These are phyloP conservation scores for Yarrowia sp. DNA, from an alignment of 805 yeast species.

Conservation along the genomic window DNA sequence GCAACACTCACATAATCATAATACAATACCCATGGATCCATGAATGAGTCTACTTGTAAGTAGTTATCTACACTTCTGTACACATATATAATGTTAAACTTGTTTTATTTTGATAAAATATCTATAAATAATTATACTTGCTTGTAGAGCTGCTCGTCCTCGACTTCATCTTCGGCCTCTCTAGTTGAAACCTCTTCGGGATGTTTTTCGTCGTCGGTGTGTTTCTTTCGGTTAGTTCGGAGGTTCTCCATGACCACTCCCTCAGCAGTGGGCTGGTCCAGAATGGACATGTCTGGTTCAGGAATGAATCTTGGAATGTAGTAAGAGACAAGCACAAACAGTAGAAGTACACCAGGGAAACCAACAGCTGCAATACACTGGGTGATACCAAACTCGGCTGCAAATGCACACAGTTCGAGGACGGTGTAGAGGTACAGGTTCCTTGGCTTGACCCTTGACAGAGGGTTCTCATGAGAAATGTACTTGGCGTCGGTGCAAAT, in stretches of 20 bases:
- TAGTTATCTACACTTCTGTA: too few species aligned
- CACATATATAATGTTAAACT: too few species aligned
- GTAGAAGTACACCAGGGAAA: slow-evolving; percentile 82
- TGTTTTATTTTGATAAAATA: background rate
- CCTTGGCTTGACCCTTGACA: slow-evolving; percentile 49
- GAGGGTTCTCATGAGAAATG: slow-evolving; percentile 50
- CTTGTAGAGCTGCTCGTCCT: background rate
- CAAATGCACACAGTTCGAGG: slow-evolving; percentile 71
- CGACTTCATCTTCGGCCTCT: background rate
- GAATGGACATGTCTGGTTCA: slow-evolving; percentile 59
- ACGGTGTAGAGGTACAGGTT: slow-evolving; percentile 60
- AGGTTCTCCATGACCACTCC: slow-evolving; percentile 51
- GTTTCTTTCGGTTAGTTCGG: slow-evolving; percentile 18
- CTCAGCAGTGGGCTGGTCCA: slow-evolving; percentile 66
- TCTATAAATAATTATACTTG: slow-evolving; percentile 15
- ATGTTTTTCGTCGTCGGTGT: slow-evolving; percentile 23
- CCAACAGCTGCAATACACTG: slow-evolving; percentile 92
- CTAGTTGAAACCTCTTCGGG: slow-evolving; percentile 8
- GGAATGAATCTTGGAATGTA: slow-evolving; percentile 71
- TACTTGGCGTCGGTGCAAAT: slow-evolving; percentile 63
- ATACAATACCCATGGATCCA: background rate
- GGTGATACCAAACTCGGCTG: slow-evolving; percentile 83
- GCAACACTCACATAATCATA: background rate
- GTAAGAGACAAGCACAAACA: slow-evolving; percentile 68
- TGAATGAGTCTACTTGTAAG: too few species aligned